Evolutionary conservation across 805 yeast species (phyloP), one percentile per base, ranked within the genome.

Genomic region (Wickerhamiella vanderwaltii): DNA sequence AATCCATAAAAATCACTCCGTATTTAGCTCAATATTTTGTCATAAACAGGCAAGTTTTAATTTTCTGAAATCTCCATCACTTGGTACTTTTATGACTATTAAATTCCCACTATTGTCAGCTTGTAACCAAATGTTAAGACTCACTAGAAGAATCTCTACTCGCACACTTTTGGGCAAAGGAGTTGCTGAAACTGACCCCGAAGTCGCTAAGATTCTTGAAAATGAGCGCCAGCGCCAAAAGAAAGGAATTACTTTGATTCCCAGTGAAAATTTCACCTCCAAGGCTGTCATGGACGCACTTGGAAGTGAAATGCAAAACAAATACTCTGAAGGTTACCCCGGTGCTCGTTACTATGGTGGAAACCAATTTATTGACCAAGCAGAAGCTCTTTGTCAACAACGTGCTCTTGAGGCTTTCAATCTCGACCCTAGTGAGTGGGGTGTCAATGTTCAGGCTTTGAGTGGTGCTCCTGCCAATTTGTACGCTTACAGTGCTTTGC

Each of bases 281-380:
- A 82, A 79, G 52, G 79, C 95, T 18, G 98, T 88, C 24, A 82
- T 88, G 75, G 95, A 88, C 60, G 75, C 85, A 38, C 71, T 88
- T 56, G 97, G 97, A 50, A 81, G 95, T 20, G 94, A 84, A 60
- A 85, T 88, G 95, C 87, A 83, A 64, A 88, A 88, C 74, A 88
- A 88, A 69, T 88, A 88, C 67, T 86, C 96, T 9, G 98, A 88
- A 66, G 97, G 97, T 50, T 88, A 88, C 66, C 98, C 98, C 31
- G 95, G 95, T 51, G 94, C 86, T 49, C 77, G 98, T 63, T 88
- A 88, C 69, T 88, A 88, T 61, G 98, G 98, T 63, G 98, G 98
- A 62, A 88, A 88, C 60, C 86, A 88, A 65, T 80, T 76, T 66
- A 88, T 88, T 56, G 98, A 88, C 67, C 72, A 76, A 67, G 85